These are phyloP conservation scores for Ascodesmis nigricans DNA, from an alignment of 495 filamentous ascomycete species.

Conservation along the genomic window DNA sequence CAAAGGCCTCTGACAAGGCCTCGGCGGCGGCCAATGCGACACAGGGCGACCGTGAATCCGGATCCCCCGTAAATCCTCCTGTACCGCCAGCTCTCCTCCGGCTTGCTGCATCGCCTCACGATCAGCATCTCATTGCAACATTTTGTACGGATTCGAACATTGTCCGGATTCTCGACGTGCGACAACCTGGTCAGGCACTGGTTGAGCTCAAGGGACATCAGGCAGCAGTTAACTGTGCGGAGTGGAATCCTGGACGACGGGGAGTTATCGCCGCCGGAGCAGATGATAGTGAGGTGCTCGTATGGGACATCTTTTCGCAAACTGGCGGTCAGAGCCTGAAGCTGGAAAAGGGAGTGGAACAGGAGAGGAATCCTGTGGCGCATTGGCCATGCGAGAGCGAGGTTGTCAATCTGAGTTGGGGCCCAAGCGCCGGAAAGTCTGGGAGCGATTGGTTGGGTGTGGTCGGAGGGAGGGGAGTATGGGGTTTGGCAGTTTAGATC, in stretches of 20 bases:
- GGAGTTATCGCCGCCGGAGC: conserved; percentile 80
- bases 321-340: conserved; percentile 29
- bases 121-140: conserved; percentile 84
- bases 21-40: too few species aligned
- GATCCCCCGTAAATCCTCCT: background rate
- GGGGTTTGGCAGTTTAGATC: conserved; percentile 64
- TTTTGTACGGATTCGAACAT: conserved; percentile 85
- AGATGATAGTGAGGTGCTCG: conserved; percentile 71
- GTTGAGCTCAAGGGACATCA: conserved; percentile 86
- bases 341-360: conserved; percentile 30
- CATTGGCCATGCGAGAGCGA: conserved; percentile 94
- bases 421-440: conserved; percentile 49
- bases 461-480: conserved; percentile 71
- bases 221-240: conserved; percentile 68
- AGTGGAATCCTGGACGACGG: conserved; percentile 77
- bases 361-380: conserved; percentile 46
- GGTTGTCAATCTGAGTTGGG: conserved; percentile 87
- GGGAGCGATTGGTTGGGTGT: conserved; percentile 85
- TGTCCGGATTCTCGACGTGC: conserved; percentile 87
- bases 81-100: conserved; percentile 3
- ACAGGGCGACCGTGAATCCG: background rate
- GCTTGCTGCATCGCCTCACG: conserved; percentile 62
- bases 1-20: conserved; percentile 5
- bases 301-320: conserved; percentile 80
- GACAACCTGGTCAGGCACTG: conserved; percentile 86